Conservation (phyloP, 257 asterid species). For the Knoxia roxburghii region DNA sequence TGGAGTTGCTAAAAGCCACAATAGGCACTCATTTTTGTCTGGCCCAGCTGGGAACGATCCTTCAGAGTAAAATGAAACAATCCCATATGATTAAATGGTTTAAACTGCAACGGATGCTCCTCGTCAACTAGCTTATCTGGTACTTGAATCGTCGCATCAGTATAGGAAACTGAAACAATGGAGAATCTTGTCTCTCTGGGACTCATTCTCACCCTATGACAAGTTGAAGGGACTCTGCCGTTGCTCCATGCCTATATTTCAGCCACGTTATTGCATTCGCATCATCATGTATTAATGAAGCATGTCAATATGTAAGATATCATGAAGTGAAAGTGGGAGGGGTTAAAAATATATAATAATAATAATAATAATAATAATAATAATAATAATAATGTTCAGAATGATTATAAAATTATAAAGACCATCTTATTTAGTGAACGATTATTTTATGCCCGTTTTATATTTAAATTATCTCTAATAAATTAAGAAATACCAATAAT, state of each 20-base stretch:
- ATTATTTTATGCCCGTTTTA: too few species aligned
- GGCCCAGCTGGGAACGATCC: constrained; percentile 24
- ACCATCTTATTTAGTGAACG: too few species aligned
- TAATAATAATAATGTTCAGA: too few species aligned
- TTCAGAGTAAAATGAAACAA: constrained; percentile 35
- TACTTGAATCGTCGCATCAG: constrained; percentile 34
- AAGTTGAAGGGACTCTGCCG: constrained; percentile 44
- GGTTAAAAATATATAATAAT: too few species aligned
- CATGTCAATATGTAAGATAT: too few species aligned
- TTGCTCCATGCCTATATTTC: constrained; percentile 70
- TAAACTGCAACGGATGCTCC: constrained; percentile 46
- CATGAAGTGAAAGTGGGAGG: too few species aligned
- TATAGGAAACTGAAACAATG: constrained; percentile 41
- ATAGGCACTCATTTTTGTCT: constrained; percentile 38
- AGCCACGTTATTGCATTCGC: too few species aligned
- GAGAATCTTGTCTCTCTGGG: constrained; percentile 42
- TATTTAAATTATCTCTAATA: too few species aligned
- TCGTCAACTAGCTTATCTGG: constrained; percentile 55
- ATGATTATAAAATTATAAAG: too few species aligned
- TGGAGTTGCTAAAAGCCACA: constrained; percentile 39
- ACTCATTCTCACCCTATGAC: constrained; percentile 42
- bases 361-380: too few species aligned
- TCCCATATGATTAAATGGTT: constrained; percentile 45
- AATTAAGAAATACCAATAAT: too few species aligned
- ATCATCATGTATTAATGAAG: too few species aligned